phyloP scores from a whole-genome alignment of 345 rosid genomes.

The Eucalyptus albens region DNA sequence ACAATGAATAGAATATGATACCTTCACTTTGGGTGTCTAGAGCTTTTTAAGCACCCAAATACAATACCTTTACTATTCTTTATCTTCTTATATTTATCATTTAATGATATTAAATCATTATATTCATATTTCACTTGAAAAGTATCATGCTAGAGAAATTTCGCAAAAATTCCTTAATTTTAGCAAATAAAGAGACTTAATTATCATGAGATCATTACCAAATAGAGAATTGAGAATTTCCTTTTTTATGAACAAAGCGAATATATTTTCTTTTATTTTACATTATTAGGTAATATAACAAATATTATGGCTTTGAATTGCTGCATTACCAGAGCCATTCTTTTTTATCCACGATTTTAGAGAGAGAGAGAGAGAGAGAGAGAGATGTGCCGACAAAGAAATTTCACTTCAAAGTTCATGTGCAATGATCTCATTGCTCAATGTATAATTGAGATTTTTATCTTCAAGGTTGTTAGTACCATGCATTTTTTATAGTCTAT shows the following conservation, averaged over 20 bases:
- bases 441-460: background rate
- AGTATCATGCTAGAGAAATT: background rate
- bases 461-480: background rate
- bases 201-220: background rate
- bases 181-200: background rate
- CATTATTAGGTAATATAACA: too few species aligned
- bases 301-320: too few species aligned
- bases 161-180: background rate
- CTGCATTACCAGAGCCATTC: too few species aligned
- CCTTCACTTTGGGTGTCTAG: background rate
- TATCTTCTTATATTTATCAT: background rate
- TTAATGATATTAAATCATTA: background rate
- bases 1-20: background rate
- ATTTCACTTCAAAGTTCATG: background rate
- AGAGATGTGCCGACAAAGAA: too few species aligned
- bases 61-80: background rate
- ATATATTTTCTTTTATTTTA: too few species aligned
- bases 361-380: background rate
- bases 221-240: too few species aligned
- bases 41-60: background rate
- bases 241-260: too few species aligned
- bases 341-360: too few species aligned
- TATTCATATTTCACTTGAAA: background rate
- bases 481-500: background rate
- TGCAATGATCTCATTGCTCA: background rate